Conservation (phyloP, 2,329 filamentous ascomycete species). For the Tolypocladium inflatum region DNA sequence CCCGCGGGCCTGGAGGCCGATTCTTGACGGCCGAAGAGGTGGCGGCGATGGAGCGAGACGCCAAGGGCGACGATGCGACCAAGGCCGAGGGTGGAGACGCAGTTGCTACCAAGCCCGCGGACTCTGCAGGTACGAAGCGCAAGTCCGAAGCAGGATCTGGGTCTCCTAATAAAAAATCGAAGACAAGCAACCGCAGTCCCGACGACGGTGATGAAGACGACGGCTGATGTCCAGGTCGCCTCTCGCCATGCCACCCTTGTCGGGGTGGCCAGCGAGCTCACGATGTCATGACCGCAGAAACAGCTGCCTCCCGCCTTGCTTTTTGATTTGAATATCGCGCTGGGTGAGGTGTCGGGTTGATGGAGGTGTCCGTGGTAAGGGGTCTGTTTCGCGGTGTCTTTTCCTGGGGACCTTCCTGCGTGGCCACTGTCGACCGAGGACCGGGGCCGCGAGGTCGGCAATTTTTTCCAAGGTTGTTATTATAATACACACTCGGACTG, state of each 20-base stretch:
- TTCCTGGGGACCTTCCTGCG: not conserved
- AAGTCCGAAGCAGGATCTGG: constrained; percentile 44
- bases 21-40: constrained; percentile 97
- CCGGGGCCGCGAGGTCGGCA: not conserved
- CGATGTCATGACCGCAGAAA: constrained; percentile 25
- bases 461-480: constrained; percentile 8
- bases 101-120: constrained; percentile 12
- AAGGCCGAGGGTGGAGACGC: constrained; percentile 19
- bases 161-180: constrained; percentile 47
- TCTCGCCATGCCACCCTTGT: not conserved
- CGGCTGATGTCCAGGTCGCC: constrained; percentile 6
- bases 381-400: not conserved
- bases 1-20: constrained; percentile 84
- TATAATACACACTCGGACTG: constrained; percentile 27
- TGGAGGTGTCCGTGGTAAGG: constrained; percentile 3
- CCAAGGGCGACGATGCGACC: constrained; percentile 28
- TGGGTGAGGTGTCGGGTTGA: constrained; percentile 7
- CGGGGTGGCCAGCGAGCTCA: constrained; percentile 14
- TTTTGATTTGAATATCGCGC: constrained; percentile 3
- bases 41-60: constrained; percentile 68
- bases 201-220: constrained; percentile 30
- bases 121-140: constrained; percentile 42
- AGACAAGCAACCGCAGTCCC: constrained; percentile 34
- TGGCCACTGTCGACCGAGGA: not conserved
- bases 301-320: not conserved